A percentile compares a stretch with the other conserved stretches of the same genome.
Evolutionary conservation across 2,329 filamentous ascomycete species (phyloP).

Genomic region (Phaeophleospora eucalypticola): DNA sequence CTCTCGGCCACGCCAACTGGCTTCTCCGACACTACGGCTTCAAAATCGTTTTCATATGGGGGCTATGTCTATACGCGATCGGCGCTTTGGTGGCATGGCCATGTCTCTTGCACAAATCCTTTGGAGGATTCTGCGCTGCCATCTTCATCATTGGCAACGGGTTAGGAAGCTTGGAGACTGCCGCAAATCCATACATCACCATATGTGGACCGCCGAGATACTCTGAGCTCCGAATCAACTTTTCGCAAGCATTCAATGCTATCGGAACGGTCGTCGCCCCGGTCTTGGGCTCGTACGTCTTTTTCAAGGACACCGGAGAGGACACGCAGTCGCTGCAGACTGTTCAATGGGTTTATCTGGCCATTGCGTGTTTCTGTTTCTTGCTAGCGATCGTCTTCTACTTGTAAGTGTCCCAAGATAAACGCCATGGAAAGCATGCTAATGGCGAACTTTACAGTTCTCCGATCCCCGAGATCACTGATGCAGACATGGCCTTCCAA

Average conservation of each 20-base stretch:
- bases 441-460: constrained; percentile 26
- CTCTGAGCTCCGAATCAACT: constrained; percentile 55
- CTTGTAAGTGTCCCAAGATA: constrained; percentile 33
- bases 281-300: constrained; percentile 57
- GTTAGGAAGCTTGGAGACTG: constrained; percentile 55
- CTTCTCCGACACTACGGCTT: constrained; percentile 47
- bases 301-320: constrained; percentile 55
- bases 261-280: constrained; percentile 57
- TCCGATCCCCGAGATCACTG: constrained; percentile 54
- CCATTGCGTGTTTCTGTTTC: constrained; percentile 58
- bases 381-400: constrained; percentile 56
- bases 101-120: constrained; percentile 51
- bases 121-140: constrained; percentile 58
- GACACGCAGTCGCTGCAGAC: constrained; percentile 50
- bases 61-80: constrained; percentile 52
- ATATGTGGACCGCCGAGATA: constrained; percentile 58
- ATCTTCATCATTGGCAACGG: constrained; percentile 54
- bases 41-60: constrained; percentile 47
- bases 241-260: constrained; percentile 57
- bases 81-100: constrained; percentile 58
- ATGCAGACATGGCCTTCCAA: constrained; percentile 58
- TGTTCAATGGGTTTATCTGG: constrained; percentile 63
- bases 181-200: constrained; percentile 52
- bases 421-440: background rate
- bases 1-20: constrained; percentile 41